Conservation (phyloP, 345 rosid genomes). For the Camelina hispida region DNA sequence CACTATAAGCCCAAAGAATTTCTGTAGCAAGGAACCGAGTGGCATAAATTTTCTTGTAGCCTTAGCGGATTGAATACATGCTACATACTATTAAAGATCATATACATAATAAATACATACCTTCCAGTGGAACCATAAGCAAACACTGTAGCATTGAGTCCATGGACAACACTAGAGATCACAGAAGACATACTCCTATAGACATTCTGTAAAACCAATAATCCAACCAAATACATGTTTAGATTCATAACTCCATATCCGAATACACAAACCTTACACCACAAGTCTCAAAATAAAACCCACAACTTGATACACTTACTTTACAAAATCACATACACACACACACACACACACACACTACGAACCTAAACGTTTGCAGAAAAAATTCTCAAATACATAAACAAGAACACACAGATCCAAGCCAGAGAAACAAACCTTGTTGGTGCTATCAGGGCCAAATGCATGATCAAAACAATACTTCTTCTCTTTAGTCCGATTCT, state of each 20-base stretch:
- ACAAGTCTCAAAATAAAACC: conserved; percentile 12
- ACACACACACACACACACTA: conserved; percentile 10
- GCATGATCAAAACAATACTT: conserved; percentile 86
- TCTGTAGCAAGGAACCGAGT: no score
- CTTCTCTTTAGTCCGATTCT: conserved; percentile 86
- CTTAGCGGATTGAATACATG: not conserved
- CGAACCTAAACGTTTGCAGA: conserved; percentile 5
- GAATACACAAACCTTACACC: conserved; percentile 35
- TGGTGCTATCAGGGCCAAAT: conserved; percentile 69
- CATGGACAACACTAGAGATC: conserved; percentile 86
- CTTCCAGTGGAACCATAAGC: conserved; percentile 99
- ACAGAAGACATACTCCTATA: conserved; percentile 70
- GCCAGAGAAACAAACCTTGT: conserved; percentile 51
- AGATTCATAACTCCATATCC: conserved; percentile 21
- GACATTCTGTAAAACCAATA: conserved; percentile 56
- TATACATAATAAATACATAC: conserved; percentile 46
- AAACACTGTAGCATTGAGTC: conserved; percentile 92
- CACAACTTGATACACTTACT: conserved; percentile 21
- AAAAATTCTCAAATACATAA: not conserved
- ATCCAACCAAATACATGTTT: conserved; percentile 14
- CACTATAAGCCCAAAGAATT: no score
- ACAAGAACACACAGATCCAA: not conserved
- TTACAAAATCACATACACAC: not conserved
- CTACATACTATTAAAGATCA: not conserved
- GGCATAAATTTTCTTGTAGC: not conserved